A percentile compares a stretch with the other conserved stretches of the same genome.
These are phyloP conservation scores for Aspergillus sp. DNA, from an alignment of 2,329 filamentous ascomycete genomes.

Conservation along the genomic window DNA sequence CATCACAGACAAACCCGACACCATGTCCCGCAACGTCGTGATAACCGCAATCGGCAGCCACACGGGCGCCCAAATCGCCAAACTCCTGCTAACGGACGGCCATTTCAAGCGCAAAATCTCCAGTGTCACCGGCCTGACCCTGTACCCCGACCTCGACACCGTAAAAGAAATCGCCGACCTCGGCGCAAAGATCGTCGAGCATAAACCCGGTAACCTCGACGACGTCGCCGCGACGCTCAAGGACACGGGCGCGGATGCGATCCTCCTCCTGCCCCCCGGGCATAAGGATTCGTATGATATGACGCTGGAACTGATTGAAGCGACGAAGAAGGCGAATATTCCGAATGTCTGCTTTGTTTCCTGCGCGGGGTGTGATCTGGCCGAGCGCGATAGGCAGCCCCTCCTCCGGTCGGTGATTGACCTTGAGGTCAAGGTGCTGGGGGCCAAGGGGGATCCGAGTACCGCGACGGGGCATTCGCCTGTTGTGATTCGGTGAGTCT, in stretches of 20 bases:
- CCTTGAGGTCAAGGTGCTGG: constrained; percentile 51
- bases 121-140: constrained; percentile 47
- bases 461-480: constrained; percentile 49
- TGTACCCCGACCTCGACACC: constrained; percentile 45
- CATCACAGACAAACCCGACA: background rate
- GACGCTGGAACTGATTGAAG: constrained; percentile 50
- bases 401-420: constrained; percentile 57
- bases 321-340: constrained; percentile 51
- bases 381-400: constrained; percentile 54
- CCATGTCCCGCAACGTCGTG: constrained; percentile 2
- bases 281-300: constrained; percentile 54
- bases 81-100: constrained; percentile 38
- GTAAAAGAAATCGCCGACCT: constrained; percentile 48
- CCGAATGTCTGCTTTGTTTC: constrained; percentile 55
- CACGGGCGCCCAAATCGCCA: constrained; percentile 9
- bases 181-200: constrained; percentile 50
- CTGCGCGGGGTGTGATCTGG: constrained; percentile 56
- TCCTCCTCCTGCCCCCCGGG: constrained; percentile 56
- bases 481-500: constrained; percentile 48
- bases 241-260: constrained; percentile 51
- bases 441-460: constrained; percentile 49
- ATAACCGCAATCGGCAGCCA: constrained; percentile 10
- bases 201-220: constrained; percentile 48
- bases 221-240: constrained; percentile 47
- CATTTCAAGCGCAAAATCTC: constrained; percentile 50